Conservation (phyloP, 768 basidiomycete genomes). For the Pilatotrama ljubarskyi region DNA sequence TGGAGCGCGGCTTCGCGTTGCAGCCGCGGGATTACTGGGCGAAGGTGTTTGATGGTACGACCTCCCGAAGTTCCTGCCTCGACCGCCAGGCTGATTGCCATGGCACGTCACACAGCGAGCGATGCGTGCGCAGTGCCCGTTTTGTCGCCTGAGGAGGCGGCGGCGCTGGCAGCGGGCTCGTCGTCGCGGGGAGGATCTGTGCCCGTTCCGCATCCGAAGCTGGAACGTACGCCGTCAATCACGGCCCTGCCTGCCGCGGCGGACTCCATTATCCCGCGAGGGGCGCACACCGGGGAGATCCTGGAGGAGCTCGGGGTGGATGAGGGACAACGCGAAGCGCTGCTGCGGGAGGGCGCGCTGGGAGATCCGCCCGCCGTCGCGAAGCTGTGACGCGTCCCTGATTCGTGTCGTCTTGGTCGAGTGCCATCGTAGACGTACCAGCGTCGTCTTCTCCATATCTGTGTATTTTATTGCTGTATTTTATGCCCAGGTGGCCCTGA, state of each 20-base stretch:
- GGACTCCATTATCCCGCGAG: background rate
- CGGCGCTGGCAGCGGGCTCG: constrained; percentile 34
- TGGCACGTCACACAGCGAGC: constrained; percentile 44
- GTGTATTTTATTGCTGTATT: background rate
- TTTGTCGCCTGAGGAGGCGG: constrained; percentile 62
- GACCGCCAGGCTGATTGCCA: background rate
- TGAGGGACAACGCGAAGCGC: background rate
- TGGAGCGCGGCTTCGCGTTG: constrained; percentile 63
- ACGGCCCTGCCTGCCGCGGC: background rate
- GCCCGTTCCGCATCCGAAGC: constrained; percentile 25
- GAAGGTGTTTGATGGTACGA: constrained; percentile 60
- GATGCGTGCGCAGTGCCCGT: constrained; percentile 77
- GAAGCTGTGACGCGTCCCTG: constrained; percentile 6
- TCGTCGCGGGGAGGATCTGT: background rate
- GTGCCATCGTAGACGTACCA: too few relatives aligned
- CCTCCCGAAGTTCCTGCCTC: background rate
- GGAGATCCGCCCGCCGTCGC: constrained; percentile 7
- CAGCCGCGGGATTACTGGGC: constrained; percentile 71
- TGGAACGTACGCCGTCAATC: constrained; percentile 25
- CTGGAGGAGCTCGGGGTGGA: constrained; percentile 22
- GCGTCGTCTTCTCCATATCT: background rate
- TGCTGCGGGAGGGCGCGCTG: constrained; percentile 12
- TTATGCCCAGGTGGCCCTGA: background rate
- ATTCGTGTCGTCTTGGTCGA: too few relatives aligned
- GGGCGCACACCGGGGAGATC: constrained; percentile 22